Percentiles rank a stretch among this genome's conserved stretches.
Conservation (phyloP, 2,329 filamentous ascomycete genomes). For the Exophiala alcalophila region DNA sequence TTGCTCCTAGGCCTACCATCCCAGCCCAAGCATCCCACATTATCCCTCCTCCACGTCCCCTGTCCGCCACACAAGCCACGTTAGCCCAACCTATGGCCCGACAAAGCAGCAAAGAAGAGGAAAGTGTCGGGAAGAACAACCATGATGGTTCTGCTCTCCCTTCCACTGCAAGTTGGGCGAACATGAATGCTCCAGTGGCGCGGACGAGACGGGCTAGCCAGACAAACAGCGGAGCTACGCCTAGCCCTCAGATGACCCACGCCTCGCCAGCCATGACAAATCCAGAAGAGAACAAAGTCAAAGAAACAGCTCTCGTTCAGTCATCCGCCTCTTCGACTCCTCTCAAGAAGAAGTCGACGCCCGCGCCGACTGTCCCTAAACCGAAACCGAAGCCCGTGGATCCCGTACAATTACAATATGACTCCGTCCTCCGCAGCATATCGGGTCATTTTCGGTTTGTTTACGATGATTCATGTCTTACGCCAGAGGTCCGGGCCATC, state of each 20-base stretch:
- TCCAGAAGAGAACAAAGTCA: constrained; percentile 34
- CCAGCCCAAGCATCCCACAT: constrained; percentile 22
- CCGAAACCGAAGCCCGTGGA: constrained; percentile 30
- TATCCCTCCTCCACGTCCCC: constrained; percentile 37
- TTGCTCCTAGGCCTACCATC: constrained; percentile 45
- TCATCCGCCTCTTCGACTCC: constrained; percentile 13
- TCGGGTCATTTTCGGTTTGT: constrained; percentile 52
- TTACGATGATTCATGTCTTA: constrained; percentile 49
- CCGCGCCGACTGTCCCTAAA: constrained; percentile 32
- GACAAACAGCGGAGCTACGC: constrained; percentile 74
- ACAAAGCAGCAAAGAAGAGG: constrained; percentile 70
- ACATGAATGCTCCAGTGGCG: constrained; percentile 61
- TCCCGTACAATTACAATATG: constrained; percentile 31
- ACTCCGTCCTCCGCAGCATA: constrained; percentile 47
- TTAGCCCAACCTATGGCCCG: constrained; percentile 62
- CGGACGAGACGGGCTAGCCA: constrained; percentile 68
- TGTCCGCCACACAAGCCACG: constrained; percentile 43
- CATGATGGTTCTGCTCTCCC: constrained; percentile 89
- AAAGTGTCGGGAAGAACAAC: constrained; percentile 54
- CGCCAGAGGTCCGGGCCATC: constrained; percentile 49
- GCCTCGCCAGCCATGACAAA: constrained; percentile 42
- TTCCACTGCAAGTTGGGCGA: constrained; percentile 90
- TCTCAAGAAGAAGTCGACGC: constrained; percentile 27
- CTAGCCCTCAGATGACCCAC: constrained; percentile 67
- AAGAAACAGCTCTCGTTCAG: constrained; percentile 24